Percentiles rank a stretch among this genome's conserved stretches.
phyloP scores from a whole-genome alignment of 1,139 yeast genomes.

The Yamadazyma spencermartinsiae region DNA sequence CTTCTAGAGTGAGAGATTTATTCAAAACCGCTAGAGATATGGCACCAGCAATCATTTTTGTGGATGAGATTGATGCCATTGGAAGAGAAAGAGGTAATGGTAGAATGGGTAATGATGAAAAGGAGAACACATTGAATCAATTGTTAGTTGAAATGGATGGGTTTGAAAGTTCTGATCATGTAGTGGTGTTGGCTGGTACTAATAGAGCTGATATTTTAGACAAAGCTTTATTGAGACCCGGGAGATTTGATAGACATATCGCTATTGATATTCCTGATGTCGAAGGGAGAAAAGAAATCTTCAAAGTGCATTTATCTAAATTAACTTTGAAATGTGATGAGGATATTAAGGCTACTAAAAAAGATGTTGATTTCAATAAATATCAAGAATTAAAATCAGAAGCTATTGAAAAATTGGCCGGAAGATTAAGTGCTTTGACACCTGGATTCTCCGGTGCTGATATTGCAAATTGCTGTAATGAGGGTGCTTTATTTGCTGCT shows the following conservation, averaged over 20 bases:
- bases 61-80: constrained; percentile 84
- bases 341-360: constrained; percentile 40
- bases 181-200: constrained; percentile 81
- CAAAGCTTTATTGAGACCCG: constrained; percentile 77
- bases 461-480: constrained; percentile 81
- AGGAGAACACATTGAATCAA: constrained; percentile 79
- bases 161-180: constrained; percentile 70
- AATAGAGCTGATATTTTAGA: constrained; percentile 79
- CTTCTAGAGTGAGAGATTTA: constrained; percentile 77
- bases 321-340: constrained; percentile 44
- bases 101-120: constrained; percentile 72
- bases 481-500: constrained; percentile 82
- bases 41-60: constrained; percentile 79
- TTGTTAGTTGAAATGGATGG: constrained; percentile 86
- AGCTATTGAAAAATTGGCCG: constrained; percentile 62
- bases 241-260: constrained; percentile 80
- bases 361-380: constrained; percentile 46
- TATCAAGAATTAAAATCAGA: constrained; percentile 48
- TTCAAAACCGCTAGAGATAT: constrained; percentile 77
- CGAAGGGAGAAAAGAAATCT: constrained; percentile 75
- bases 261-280: constrained; percentile 74
- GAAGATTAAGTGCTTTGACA: constrained; percentile 73
- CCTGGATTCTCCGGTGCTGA: constrained; percentile 90
- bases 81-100: constrained; percentile 78
- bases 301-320: constrained; percentile 65